Base-by-base conservation (phyloP, 73 alveolate genomes). In the Paramecium tetraurelia region DNA sequence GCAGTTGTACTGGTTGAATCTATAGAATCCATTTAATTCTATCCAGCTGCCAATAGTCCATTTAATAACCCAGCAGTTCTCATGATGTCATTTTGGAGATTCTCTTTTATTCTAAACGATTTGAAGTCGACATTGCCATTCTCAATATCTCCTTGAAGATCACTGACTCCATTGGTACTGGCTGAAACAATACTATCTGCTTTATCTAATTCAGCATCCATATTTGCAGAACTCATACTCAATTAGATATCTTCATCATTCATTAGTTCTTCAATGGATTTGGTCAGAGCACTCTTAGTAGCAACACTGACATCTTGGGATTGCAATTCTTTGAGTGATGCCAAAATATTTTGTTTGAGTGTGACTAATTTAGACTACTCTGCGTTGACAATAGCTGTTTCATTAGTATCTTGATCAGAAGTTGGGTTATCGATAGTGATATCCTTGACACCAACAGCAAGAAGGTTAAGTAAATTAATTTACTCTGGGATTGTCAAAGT, bases 11-110 rank as follows among this genome's bases (percentile, higher is more conserved):
- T 68, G 0, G 84, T 68, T 14, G 44, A 21, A 21, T 68, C 84
- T 0, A 68, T 6, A 14, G 84, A 31, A 68, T 68, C 84, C 24
- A 68, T 33, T 68, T 68, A 7, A 24, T 27, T 33, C 9, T 27
- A 27, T 14, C 46, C 46, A 0, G 84, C 40, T 22, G 84, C 40
- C 7, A 68, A 33, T 1, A 68, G 46, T 31, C 84, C 84, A 33
- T 68, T 68, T 68, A 68, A 68, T 31, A 68, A 33, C 8, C 84
- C 84, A 24, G 84, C 84, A 21, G 84, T 68, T 68, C 84, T 68
- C 84, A 68, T 68, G 1, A 68, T 33, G 27, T 68, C 46, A 68
- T 68, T 68, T 24, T 68, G 11, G 9, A 68, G 46, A 24, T 33
- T 68, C 50, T 68, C 84, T 68, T 68, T 68, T 22, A 20, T 10